Base-by-base conservation (phyloP, 345 rosid species). In the Microcos paniculata region DNA sequence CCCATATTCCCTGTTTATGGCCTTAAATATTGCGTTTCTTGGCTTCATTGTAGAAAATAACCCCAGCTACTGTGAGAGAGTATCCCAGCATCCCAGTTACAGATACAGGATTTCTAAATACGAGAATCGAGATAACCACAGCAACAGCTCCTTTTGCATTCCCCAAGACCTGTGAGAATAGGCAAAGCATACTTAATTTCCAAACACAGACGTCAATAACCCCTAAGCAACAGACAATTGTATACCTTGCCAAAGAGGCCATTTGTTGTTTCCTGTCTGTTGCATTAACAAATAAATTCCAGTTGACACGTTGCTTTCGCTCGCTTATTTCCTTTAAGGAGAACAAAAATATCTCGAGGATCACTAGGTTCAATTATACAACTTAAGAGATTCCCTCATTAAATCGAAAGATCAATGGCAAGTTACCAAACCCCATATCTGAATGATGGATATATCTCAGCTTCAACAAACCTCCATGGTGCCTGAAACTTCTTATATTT, bases 61-160 rank as follows among this genome's bases (percentile, higher is more conserved):
- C 87, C 6, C 87, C 89, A 4, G 33, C 46, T 6, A 84, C 83
- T 0, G 86, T 86, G 72, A 86, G 71, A 6, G 74, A 40, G 75
- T 86, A 86, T 6, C 89, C 87, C 5, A 84, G 68, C 82, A 86
- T 86, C 51, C 85, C 88, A 14, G 81, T 85, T 11, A 85, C 76
- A 28, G 85, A 80, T 24, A 85, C 88, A 3, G 88, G 85, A 62
- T 85, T 82, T 71, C 78, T 76, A 72, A 85, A 85, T 78, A 85
- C 76, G 74, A 85, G 14, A 45, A 82, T 82, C 5, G 85, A 85
- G 30, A 85, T 59, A 3, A 82, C 84, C 49, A 85, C 85, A 3
- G 84, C 85, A 5, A 82, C 84, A 4, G 88, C 88, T 28, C 85
- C 85, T 79, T 82, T 85, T 6, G 88, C 88, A 67, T 78, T 86